These are phyloP conservation scores for Lichtheimia ramosa DNA, from an alignment of 371 early-diverging fungal species.

Conservation along the genomic window DNA sequence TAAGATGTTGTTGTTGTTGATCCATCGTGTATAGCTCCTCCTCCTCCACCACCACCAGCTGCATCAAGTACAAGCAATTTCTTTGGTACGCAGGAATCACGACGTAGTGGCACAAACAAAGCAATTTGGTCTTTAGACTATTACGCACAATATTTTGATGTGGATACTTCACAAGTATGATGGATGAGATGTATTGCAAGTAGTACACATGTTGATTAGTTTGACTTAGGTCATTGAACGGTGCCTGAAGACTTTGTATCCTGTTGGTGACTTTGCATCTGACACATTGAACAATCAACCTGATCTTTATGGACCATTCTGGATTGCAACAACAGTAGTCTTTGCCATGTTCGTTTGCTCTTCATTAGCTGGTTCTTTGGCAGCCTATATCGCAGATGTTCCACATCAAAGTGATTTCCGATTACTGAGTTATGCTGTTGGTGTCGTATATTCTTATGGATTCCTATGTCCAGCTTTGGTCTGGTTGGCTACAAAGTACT, in stretches of 20 bases:
- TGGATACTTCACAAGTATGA: constrained; percentile 78
- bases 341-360: constrained; percentile 90
- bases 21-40: neutral
- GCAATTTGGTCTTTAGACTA: constrained; percentile 84
- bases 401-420: constrained; percentile 76
- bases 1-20: neutral
- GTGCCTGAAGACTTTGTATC: constrained; percentile 51
- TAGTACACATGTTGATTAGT: neutral
- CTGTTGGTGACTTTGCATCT: constrained; percentile 44
- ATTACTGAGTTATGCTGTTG: constrained; percentile 76
- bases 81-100: constrained; percentile 42
- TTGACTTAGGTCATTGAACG: constrained; percentile 34
- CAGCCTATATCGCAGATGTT: constrained; percentile 60
- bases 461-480: constrained; percentile 70
- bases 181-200: neutral
- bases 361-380: constrained; percentile 82
- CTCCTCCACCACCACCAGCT: constrained; percentile 25
- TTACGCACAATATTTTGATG: constrained; percentile 88
- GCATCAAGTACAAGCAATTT: constrained; percentile 15
- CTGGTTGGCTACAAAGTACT: constrained; percentile 85
- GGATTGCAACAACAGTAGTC: constrained; percentile 94
- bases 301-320: constrained; percentile 77
- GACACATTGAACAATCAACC: constrained; percentile 50
- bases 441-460: constrained; percentile 81
- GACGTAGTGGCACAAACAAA: constrained; percentile 23